Conservation (phyloP, 192 early-diverging fungal species). For the Funneliformis mosseae region DNA sequence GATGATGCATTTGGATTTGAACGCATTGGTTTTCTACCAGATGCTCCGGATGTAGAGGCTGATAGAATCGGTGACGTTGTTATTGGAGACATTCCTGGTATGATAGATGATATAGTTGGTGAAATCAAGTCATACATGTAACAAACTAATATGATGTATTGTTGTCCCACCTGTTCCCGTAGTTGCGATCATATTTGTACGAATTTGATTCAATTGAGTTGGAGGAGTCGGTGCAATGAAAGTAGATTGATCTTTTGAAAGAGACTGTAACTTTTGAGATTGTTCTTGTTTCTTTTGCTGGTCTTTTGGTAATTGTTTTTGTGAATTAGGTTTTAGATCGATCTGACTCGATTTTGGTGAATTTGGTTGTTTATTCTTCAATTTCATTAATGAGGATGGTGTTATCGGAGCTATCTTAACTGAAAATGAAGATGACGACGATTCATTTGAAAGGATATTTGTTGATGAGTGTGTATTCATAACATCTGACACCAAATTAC, state of each 20-base stretch:
- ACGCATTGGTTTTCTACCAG: constrained; percentile 18
- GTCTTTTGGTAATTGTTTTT: background rate
- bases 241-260: background rate
- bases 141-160: background rate
- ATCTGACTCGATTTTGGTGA: background rate
- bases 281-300: background rate
- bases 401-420: constrained; percentile 58
- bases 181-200: background rate
- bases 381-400: constrained; percentile 67
- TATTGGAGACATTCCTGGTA: constrained; percentile 9
- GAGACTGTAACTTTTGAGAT: background rate
- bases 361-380: constrained; percentile 41
- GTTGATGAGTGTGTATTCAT: background rate
- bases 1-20: constrained; percentile 36
- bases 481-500: constrained; percentile 17
- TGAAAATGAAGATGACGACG: background rate
- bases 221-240: background rate
- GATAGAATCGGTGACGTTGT: background rate
- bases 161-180: background rate
- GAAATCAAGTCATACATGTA: background rate
- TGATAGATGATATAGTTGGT: background rate
- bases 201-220: background rate
- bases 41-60: constrained; percentile 30
- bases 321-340: background rate
- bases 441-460: background rate